A percentile compares a stretch with the other conserved stretches of the same genome.
Evolutionary conservation across 1,139 yeast genomes (phyloP).

Genomic region (Hemisphaericaspora xylofermentans): DNA sequence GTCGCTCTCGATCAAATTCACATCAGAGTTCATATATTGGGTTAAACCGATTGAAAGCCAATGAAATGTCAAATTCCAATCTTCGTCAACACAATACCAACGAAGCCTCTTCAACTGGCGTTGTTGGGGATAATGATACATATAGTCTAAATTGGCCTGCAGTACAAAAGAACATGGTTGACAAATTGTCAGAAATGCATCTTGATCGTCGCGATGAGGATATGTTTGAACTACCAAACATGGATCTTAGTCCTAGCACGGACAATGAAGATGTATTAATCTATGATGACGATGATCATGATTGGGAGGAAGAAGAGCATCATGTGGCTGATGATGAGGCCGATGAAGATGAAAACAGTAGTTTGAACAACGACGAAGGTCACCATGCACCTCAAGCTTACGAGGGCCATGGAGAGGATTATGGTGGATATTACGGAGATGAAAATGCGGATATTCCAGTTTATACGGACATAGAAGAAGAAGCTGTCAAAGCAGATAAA

Average conservation of each 20-base stretch:
- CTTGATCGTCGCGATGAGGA: conserved; percentile 6
- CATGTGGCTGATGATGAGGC: not conserved
- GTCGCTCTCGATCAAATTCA: conserved; percentile 29
- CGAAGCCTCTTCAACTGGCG: not conserved
- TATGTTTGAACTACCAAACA: conserved; percentile 2
- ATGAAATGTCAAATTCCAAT: conserved; percentile 20
- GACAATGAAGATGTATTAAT: conserved; percentile 4
- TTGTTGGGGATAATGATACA: not conserved
- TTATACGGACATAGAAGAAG: too few relatives aligned
- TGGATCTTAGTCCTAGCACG: not conserved
- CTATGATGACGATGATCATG: conserved; percentile 6
- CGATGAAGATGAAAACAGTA: conserved; percentile 3
- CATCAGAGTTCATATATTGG: conserved; percentile 39
- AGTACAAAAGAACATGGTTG: not conserved
- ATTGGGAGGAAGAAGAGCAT: conserved; percentile 1
- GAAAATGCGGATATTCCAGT: too few relatives aligned
- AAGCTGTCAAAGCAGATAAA: too few relatives aligned
- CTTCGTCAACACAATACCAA: not conserved
- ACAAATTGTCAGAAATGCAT: not conserved
- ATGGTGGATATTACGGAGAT: not conserved
- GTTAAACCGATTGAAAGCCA: conserved; percentile 39
- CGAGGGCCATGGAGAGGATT: not conserved
- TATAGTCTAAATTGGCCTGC: not conserved
- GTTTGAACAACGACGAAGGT: not conserved
- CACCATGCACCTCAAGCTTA: not conserved